phyloP scores from a whole-genome alignment of 2,329 filamentous ascomycete genomes.

The Alternaria conjuncta region DNA sequence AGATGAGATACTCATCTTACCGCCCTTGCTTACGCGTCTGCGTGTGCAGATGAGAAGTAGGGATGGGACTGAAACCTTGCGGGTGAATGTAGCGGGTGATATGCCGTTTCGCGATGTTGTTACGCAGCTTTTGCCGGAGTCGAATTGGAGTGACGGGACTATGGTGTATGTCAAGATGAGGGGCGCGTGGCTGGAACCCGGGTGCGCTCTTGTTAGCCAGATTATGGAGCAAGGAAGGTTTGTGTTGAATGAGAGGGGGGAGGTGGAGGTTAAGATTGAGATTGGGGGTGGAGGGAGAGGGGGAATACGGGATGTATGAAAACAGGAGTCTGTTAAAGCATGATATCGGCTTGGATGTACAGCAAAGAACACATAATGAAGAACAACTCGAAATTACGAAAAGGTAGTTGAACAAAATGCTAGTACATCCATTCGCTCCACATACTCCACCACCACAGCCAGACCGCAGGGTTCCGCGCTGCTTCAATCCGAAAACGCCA shows the following conservation, averaged over 20 bases:
- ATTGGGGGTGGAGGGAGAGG: not conserved
- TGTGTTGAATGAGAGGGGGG: slow-evolving; percentile 2
- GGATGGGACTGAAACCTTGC: not conserved
- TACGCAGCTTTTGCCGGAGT: slow-evolving; percentile 9
- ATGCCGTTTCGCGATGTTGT: slow-evolving; percentile 21
- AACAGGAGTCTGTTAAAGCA: no score
- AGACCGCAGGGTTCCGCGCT: slow-evolving; percentile 1
- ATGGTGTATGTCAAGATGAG: slow-evolving; percentile 7
- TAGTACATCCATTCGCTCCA: slow-evolving; percentile 4
- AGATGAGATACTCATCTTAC: slow-evolving; percentile 14
- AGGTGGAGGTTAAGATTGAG: slow-evolving; percentile 15
- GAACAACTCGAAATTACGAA: not conserved
- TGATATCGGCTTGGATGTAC: no score
- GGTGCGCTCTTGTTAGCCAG: slow-evolving; percentile 5
- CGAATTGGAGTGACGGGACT: not conserved
- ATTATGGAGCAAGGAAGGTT: slow-evolving; percentile 5
- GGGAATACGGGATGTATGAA: not conserved
- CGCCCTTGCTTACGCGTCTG: slow-evolving; percentile 2
- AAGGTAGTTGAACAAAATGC: slow-evolving; percentile 4
- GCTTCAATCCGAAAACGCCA: slow-evolving; percentile 24
- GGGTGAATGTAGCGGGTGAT: slow-evolving; percentile 11
- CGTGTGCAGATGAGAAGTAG: slow-evolving; percentile 1
- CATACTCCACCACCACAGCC: slow-evolving; percentile 6
- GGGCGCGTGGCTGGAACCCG: slow-evolving; percentile 19
- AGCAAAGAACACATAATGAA: not conserved